A percentile compares a stretch with the other conserved stretches of the same genome.
phyloP scores from a whole-genome alignment of 2,329 filamentous ascomycete genomes.

The Apiospora sp. region DNA sequence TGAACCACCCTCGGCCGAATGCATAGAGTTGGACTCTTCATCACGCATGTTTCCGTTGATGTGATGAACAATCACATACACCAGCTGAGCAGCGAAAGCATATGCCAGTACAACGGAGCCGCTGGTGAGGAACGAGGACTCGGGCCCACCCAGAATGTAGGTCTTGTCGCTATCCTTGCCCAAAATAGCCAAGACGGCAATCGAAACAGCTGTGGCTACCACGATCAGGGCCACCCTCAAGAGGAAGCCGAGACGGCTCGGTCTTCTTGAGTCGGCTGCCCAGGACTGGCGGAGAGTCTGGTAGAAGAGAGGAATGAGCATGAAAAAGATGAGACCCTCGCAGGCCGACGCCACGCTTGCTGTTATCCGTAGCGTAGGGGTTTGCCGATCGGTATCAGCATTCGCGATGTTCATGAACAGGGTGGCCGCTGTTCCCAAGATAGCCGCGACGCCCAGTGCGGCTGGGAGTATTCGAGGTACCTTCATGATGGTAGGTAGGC shows the following conservation, averaged over 20 bases:
- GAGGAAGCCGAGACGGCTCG: constrained; percentile 46
- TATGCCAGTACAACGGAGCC: constrained; percentile 54
- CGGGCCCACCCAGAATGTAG: constrained; percentile 44
- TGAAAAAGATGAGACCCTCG: constrained; percentile 47
- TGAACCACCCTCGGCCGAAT: constrained; percentile 44
- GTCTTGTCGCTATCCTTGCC: constrained; percentile 42
- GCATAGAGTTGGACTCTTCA: constrained; percentile 39
- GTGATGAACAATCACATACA: constrained; percentile 57
- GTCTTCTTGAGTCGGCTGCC: constrained; percentile 33
- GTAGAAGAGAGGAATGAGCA: constrained; percentile 44
- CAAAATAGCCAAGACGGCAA: constrained; percentile 51
- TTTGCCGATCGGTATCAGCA: constrained; percentile 43
- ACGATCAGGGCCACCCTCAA: constrained; percentile 47
- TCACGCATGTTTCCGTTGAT: constrained; percentile 46
- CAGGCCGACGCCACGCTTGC: constrained; percentile 49
- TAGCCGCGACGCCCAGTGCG: constrained; percentile 46
- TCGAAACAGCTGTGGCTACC: constrained; percentile 54
- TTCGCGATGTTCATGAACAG: constrained; percentile 51
- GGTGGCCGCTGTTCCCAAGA: constrained; percentile 49
- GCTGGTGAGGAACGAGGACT: constrained; percentile 51
- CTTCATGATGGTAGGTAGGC: constrained; percentile 40
- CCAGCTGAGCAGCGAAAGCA: constrained; percentile 55
- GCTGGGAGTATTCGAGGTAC: constrained; percentile 45
- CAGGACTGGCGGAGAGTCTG: constrained; percentile 40
- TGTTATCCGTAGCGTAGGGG: constrained; percentile 43